Evolutionary conservation across 371 early-diverging fungal genomes (phyloP), one percentile per base, ranked within the genome.

Genomic region (Lichtheimia hyalospora): DNA sequence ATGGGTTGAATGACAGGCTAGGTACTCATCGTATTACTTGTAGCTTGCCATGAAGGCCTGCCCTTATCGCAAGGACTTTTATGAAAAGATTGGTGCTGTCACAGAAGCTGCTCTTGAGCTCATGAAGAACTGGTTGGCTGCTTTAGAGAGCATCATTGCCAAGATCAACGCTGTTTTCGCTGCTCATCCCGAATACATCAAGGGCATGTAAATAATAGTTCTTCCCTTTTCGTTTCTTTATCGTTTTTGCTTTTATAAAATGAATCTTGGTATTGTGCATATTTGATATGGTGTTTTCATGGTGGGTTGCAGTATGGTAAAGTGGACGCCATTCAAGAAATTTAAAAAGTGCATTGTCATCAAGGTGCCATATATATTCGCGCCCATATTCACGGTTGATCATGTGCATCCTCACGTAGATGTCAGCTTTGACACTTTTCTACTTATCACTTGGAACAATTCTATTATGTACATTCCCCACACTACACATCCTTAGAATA

Each of bases 31-130:
- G n/a, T 10, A 43, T 20, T 50, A 8, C n/a, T n/a, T 54, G 7
- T 48, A 90, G 91, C 65, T 94, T 60, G 96, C 96, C 2, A 96
- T 97, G 96, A 89, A 86, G 67, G 93, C 94, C 3, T 94, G 94
- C 74, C 97, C 97, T 40, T 86, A 86, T 70, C 89, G 96, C 65
- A 81, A 78, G 50, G 90, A 89, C 64, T 96, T 97, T 73, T 97
- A 95, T 70, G 77, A 73, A 15, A 92, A 89, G 70, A 78, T 97
- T 34, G 91, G 91, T 18, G 81, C 76, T 16, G 83, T 83, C 62
- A 72, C 78, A 49, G 78, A 69, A 20, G 74, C 70, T 44, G 83
- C 89, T 20, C 39, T 79, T 41, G 67, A 64, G 18, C 71, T 83
- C 20, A 82, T 94, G 72, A 70, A 77, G 20, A 64, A 61, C 25